A percentile compares a stretch with the other conserved stretches of the same genome.
These are phyloP conservation scores for Begonia masoniana DNA, from an alignment of 306 rosid genomes.

Conservation along the genomic window DNA sequence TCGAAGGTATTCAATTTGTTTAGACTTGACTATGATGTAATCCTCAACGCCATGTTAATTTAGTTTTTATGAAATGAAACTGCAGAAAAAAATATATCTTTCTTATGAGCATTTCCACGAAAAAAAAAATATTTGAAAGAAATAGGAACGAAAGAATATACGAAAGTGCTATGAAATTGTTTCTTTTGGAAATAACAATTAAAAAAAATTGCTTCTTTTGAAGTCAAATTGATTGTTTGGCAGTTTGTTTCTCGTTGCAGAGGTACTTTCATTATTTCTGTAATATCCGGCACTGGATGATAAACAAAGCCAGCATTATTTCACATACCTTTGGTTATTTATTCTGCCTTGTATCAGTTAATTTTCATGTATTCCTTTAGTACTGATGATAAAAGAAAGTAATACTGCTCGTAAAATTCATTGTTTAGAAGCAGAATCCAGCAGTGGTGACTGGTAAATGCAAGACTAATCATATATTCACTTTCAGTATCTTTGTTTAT, in stretches of 20 bases:
- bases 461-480: background rate
- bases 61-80: background rate
- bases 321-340: too few species aligned
- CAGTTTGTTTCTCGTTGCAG: too few species aligned
- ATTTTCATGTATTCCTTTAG: background rate
- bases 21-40: background rate
- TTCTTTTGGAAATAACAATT: too few species aligned
- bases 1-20: conserved; percentile 36
- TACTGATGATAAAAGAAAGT: too few species aligned
- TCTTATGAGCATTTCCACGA: background rate
- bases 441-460: background rate
- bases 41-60: background rate
- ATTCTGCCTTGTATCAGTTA: too few species aligned
- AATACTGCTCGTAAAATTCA: background rate
- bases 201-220: too few species aligned
- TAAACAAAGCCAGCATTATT: too few species aligned
- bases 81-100: background rate
- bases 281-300: too few species aligned
- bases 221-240: too few species aligned
- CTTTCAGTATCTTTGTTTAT: background rate
- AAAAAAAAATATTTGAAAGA: background rate
- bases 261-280: too few species aligned
- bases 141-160: background rate
- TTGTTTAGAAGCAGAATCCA: background rate
- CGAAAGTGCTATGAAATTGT: too few species aligned